Percentiles rank a stretch among this genome's conserved stretches.
phyloP scores from a whole-genome alignment of 768 basidiomycete genomes.

The Filobasidium floriforme region DNA sequence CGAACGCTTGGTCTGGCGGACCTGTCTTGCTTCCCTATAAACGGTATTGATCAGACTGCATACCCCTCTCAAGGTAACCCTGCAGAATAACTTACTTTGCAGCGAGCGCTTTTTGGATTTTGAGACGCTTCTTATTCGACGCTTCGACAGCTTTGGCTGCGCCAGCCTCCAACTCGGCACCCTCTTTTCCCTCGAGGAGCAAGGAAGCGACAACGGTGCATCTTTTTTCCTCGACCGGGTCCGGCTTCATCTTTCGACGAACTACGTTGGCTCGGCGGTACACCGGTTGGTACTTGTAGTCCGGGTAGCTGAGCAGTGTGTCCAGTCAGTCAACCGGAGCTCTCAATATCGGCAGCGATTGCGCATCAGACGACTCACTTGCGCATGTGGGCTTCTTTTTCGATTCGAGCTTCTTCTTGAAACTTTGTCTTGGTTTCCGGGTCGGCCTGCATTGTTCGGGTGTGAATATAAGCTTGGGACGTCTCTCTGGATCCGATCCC shows the following conservation, averaged over 20 bases:
- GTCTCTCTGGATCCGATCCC: neutral
- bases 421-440: slow-evolving; percentile 38
- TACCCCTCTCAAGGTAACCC: neutral
- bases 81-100: neutral
- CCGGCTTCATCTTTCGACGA: slow-evolving; percentile 37
- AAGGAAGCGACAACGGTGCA: slow-evolving; percentile 35
- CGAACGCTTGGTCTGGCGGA: neutral
- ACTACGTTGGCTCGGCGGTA: slow-evolving; percentile 40
- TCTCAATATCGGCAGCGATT: no score
- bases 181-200: slow-evolving; percentile 36
- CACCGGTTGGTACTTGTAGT: slow-evolving; percentile 43
- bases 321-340: neutral
- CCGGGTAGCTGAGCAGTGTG: slow-evolving; percentile 31
- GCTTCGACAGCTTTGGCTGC: slow-evolving; percentile 12
- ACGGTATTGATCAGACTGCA: neutral
- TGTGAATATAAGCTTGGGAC: neutral
- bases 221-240: slow-evolving; percentile 41
- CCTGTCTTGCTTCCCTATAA: neutral
- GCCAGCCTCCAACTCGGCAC: slow-evolving; percentile 33
- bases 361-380: slow-evolving; percentile 29
- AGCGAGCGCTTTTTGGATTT: slow-evolving; percentile 7
- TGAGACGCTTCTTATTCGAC: slow-evolving; percentile 31
- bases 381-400: slow-evolving; percentile 43
- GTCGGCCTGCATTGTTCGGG: slow-evolving; percentile 25
- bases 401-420: slow-evolving; percentile 38